Conservation (phyloP, 2,329 filamentous ascomycete species). For the Aspergillus carbonarius region DNA sequence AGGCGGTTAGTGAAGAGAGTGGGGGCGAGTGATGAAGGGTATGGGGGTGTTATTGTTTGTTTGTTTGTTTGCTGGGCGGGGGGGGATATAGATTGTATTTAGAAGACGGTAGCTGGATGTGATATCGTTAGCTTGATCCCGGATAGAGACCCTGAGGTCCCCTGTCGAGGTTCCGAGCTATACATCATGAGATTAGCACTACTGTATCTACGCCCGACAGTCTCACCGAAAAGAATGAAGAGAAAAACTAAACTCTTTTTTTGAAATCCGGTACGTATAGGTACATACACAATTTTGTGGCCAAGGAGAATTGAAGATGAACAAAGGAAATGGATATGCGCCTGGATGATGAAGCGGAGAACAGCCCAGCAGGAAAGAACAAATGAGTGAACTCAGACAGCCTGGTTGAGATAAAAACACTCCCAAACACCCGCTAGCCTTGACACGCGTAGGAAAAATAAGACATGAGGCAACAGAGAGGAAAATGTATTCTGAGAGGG, state of each 20-base stretch:
- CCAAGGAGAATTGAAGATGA: neutral
- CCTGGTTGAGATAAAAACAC: conserved; percentile 17
- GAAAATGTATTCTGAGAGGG: conserved; percentile 27
- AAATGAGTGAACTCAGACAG: conserved; percentile 13
- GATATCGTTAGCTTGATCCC: too few species aligned
- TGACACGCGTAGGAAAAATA: conserved; percentile 6
- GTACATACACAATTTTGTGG: neutral
- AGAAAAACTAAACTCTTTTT: neutral
- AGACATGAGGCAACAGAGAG: conserved; percentile 1
- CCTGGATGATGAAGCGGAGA: neutral
- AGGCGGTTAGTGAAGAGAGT: too few species aligned
- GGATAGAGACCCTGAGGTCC: too few species aligned
- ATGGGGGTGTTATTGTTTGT: too few species aligned
- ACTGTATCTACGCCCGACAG: neutral
- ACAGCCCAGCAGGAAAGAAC: neutral
- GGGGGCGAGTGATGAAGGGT: too few species aligned
- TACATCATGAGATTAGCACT: neutral
- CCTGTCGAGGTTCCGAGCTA: too few species aligned
- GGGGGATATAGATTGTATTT: too few species aligned
- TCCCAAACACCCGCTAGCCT: conserved; percentile 24
- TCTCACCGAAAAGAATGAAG: neutral
- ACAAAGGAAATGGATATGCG: neutral
- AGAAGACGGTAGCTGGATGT: too few species aligned
- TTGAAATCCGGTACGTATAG: neutral
- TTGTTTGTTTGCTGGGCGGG: too few species aligned